Evolutionary conservation across 106 monocot genomes (phyloP).

Genomic region (Phalaenopsis aphrodite): DNA sequence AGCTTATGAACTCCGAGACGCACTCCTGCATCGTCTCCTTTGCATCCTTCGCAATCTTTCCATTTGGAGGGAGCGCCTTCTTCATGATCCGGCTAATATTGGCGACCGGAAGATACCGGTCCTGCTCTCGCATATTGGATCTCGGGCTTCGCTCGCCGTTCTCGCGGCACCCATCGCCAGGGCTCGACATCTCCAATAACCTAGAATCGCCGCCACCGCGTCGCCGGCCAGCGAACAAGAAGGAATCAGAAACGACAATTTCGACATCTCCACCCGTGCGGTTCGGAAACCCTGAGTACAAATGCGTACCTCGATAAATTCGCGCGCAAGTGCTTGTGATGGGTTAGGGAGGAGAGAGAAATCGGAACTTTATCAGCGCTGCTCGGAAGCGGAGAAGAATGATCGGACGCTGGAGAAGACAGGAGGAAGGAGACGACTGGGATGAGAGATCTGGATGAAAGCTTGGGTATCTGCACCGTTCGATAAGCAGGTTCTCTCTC

Average conservation of each 20-base stretch:
- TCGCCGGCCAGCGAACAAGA: neutral
- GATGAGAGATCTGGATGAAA: slow-evolving; percentile 20
- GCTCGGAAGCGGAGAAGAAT: slow-evolving; percentile 12
- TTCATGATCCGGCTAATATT: slow-evolving; percentile 67
- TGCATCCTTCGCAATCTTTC: slow-evolving; percentile 64
- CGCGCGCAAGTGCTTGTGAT: neutral
- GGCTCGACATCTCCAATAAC: slow-evolving; percentile 28
- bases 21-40: slow-evolving; percentile 64
- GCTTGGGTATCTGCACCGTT: slow-evolving; percentile 20
- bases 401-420: slow-evolving; percentile 58
- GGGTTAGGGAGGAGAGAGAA: slow-evolving; percentile 9
- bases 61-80: slow-evolving; percentile 57
- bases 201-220: slow-evolving; percentile 11
- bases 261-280: neutral
- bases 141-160: slow-evolving; percentile 25
- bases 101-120: slow-evolving; percentile 49
- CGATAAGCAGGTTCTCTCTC: neutral
- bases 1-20: slow-evolving; percentile 64
- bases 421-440: slow-evolving; percentile 32
- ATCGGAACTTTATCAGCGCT: neutral
- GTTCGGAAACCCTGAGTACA: slow-evolving; percentile 6
- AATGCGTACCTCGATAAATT: neutral
- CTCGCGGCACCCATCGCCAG: slow-evolving; percentile 24
- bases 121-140: slow-evolving; percentile 41
- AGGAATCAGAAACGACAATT: neutral